These are phyloP conservation scores for Fistulifera pelliculosa DNA, from an alignment of 108 stramenopile genomes.

Conservation along the genomic window DNA sequence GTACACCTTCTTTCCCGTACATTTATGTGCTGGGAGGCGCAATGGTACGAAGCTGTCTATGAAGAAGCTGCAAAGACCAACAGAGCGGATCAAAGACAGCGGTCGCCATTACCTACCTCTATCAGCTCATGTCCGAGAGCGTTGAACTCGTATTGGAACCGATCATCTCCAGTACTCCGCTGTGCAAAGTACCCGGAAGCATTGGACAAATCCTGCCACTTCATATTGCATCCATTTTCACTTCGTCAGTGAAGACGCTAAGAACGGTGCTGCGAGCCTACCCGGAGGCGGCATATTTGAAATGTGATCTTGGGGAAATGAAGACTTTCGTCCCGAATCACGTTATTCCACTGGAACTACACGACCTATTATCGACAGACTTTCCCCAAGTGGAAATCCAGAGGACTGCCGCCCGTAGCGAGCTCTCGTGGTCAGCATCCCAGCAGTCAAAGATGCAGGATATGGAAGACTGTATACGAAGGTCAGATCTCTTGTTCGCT, in stretches of 20 bases:
- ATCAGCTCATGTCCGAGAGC: constrained; percentile 37
- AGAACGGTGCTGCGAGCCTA: constrained; percentile 25
- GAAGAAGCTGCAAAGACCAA: constrained; percentile 18
- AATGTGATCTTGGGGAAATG: constrained; percentile 28
- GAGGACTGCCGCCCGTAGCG: background rate
- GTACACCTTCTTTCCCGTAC: constrained; percentile 39
- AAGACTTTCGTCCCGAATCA: constrained; percentile 31
- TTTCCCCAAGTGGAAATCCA: constrained; percentile 44
- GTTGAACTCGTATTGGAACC: constrained; percentile 39
- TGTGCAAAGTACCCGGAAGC: constrained; percentile 35
- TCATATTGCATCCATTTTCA: constrained; percentile 59
- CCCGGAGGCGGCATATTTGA: constrained; percentile 31
- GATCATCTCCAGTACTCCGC: constrained; percentile 8
- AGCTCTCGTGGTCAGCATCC: constrained; percentile 3
- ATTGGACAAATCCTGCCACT: constrained; percentile 39
- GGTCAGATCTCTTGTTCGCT: constrained; percentile 49
- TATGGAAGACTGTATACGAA: constrained; percentile 10
- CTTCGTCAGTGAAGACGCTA: constrained; percentile 23
- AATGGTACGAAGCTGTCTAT: constrained; percentile 42
- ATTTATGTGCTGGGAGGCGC: constrained; percentile 47
- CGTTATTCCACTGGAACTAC: constrained; percentile 34
- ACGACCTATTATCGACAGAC: constrained; percentile 36
- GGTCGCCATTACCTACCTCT: constrained; percentile 23
- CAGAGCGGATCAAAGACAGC: constrained; percentile 6
- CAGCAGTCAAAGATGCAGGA: constrained; percentile 13